Conservation (phyloP, 2,329 filamentous ascomycete species). For the Talaromyces pinophilus region DNA sequence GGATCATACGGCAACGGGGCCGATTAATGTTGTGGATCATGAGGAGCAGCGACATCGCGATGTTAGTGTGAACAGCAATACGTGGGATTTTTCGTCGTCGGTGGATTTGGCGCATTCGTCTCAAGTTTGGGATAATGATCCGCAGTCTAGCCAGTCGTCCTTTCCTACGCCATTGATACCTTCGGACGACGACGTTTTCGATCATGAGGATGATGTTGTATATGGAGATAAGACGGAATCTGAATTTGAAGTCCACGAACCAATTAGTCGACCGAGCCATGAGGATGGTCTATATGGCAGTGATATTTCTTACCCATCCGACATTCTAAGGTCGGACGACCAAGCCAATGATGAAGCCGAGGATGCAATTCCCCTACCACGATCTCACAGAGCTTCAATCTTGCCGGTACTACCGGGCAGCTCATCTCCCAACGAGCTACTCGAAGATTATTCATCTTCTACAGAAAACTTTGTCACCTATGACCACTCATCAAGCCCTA, state of each 20-base stretch:
- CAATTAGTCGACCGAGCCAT: constrained; percentile 1
- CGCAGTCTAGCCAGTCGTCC: constrained; percentile 41
- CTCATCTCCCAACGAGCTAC: constrained; percentile 28
- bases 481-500: constrained; percentile 42
- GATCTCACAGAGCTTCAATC: constrained; percentile 38
- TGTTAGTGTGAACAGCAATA: constrained; percentile 26
- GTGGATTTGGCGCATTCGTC: constrained; percentile 41
- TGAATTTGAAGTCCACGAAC: not conserved
- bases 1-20: constrained; percentile 34
- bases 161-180: constrained; percentile 31
- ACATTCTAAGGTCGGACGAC: constrained; percentile 9
- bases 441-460: constrained; percentile 15
- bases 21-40: constrained; percentile 22
- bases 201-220: constrained; percentile 2
- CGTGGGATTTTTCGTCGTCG: constrained; percentile 42
- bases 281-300: not conserved
- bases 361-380: constrained; percentile 36
- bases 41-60: constrained; percentile 30
- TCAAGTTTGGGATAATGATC: constrained; percentile 42
- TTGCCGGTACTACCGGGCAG: constrained; percentile 39
- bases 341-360: constrained; percentile 26
- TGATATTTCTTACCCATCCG: not conserved
- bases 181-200: constrained; percentile 19
- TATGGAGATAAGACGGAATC: constrained; percentile 5
- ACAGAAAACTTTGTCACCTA: constrained; percentile 22